Evolutionary conservation across 768 basidiomycete species (phyloP).

Genomic region (Boletus rufocinnamomeus): DNA sequence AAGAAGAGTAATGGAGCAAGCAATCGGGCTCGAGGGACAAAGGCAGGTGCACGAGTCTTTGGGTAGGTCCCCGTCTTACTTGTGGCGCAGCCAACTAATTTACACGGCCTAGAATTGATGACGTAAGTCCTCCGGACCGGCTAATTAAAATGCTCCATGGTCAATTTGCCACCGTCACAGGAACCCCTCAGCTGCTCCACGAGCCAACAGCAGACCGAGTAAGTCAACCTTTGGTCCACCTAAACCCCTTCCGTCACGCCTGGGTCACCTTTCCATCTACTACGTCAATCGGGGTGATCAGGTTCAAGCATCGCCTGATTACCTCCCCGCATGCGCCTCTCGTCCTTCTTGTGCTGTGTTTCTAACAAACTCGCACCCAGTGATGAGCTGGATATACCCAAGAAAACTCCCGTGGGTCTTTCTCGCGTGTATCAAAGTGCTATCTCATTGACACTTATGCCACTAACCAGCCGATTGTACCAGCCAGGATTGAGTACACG

Average conservation of each 20-base stretch:
- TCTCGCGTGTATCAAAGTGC: not conserved
- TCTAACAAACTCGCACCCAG: slow-evolving; percentile 56
- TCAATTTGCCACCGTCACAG: slow-evolving; percentile 23
- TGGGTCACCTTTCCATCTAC: slow-evolving; percentile 15
- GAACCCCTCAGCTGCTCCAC: slow-evolving; percentile 29
- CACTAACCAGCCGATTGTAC: slow-evolving; percentile 5
- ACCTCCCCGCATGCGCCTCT: slow-evolving; percentile 56
- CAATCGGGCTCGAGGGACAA: slow-evolving; percentile 21
- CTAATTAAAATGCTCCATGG: slow-evolving; percentile 19
- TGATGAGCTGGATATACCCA: slow-evolving; percentile 43
- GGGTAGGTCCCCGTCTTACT: slow-evolving; percentile 13
- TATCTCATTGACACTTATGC: slow-evolving; percentile 1
- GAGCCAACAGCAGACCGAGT: slow-evolving; percentile 29
- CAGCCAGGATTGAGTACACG: slow-evolving; percentile 44
- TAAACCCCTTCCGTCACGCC: slow-evolving; percentile 13
- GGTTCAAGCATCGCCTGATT: slow-evolving; percentile 28
- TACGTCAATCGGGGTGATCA: slow-evolving; percentile 24
- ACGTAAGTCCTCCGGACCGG: slow-evolving; percentile 31
- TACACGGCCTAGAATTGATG: slow-evolving; percentile 29
- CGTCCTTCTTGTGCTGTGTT: slow-evolving; percentile 63
- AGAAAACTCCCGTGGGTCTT: slow-evolving; percentile 33
- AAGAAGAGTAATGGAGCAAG: slow-evolving; percentile 20
- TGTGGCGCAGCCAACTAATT: not conserved
- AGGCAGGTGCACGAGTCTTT: slow-evolving; percentile 10
- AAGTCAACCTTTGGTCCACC: slow-evolving; percentile 31